Base-by-base conservation (phyloP, 2,329 filamentous ascomycete genomes). In the Aspergillus sp. region DNA sequence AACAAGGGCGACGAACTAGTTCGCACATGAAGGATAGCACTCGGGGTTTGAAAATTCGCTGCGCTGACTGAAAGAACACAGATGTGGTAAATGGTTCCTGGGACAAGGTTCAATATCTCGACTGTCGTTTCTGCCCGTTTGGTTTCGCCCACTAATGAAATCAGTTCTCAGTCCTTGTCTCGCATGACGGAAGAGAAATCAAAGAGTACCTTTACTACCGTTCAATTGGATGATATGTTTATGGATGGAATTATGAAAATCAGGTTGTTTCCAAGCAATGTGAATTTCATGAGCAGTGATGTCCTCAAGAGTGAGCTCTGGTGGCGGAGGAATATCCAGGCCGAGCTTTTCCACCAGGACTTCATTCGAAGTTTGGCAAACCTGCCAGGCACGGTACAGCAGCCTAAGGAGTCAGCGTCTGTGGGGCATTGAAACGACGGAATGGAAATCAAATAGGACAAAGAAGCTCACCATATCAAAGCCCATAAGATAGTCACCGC, bases 201-300 rank as follows among this genome's bases (percentile, higher is more conserved):
- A 2, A 25, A 35, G 41, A 43, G 47, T 70, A 93, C 88, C 88
- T 72, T 89, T 88, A 39, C 91, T 84, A 38, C 91, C 91, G 68
- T 98, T 97, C 55, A 98, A 84, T 65, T 95, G 88, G 45, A 98
- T 88, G 41, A 91, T 79, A 64, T 95, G 93, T 70, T 90, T 94
- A 46, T 89, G 80, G 46, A 94, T 86, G 2, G 86, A 80, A 52
- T 78, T 76, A 39, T 80, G 75, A 54, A 76, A 74, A 53, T 81
- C 80, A 0, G 88, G 85, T 50, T 84, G 81, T 52, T 90, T 88
- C 93, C 93, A 98, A 67, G 90, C 90, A 39, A 98, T 77, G 25
- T 90, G 87, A 27, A 94, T 87, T 48, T 90, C 88, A 65, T 94
- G 88, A 23, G 88, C 79, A 57, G 86, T 87, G 59, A 98, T 93